Conservation (phyloP, 1,139 yeast species). For the Pichia sp. region DNA sequence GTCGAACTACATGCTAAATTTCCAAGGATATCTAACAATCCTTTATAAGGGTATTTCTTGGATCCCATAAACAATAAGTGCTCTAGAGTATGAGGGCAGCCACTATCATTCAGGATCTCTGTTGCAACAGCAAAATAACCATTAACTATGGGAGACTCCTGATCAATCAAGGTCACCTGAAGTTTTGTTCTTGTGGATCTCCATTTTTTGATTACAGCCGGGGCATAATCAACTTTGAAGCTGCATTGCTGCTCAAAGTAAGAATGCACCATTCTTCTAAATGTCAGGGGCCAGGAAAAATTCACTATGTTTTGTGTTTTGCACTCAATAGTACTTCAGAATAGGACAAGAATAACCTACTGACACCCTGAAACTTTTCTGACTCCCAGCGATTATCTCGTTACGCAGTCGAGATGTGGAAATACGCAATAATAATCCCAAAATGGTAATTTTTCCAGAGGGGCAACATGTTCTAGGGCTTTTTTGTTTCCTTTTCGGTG, state of each 20-base stretch:
- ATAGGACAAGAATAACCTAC: too few species aligned
- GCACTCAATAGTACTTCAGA: too few species aligned
- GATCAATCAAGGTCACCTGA: conserved; percentile 70
- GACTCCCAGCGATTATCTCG: too few species aligned
- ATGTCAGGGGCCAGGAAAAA: not conserved
- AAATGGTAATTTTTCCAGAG: not conserved
- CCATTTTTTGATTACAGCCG: conserved; percentile 67
- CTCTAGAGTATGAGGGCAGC: conserved; percentile 94
- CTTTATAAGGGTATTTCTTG: conserved; percentile 83
- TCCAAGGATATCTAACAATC: conserved; percentile 81
- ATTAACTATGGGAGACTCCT: conserved; percentile 83
- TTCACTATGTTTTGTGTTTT: conserved; percentile 1
- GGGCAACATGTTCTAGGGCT: conserved; percentile 9
- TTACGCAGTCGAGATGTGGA: too few species aligned
- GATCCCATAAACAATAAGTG: conserved; percentile 96
- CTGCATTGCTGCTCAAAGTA: conserved; percentile 43
- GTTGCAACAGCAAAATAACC: conserved; percentile 96
- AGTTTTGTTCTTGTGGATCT: conserved; percentile 73
- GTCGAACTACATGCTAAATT: conserved; percentile 81
- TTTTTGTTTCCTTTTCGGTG: not conserved
- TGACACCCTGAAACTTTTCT: too few species aligned
- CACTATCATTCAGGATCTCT: conserved; percentile 80
- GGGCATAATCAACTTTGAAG: conserved; percentile 60
- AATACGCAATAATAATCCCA: not conserved
- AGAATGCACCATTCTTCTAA: conserved; percentile 20